These are phyloP conservation scores for Suillus plorans DNA, from an alignment of 768 basidiomycete species.

Conservation along the genomic window DNA sequence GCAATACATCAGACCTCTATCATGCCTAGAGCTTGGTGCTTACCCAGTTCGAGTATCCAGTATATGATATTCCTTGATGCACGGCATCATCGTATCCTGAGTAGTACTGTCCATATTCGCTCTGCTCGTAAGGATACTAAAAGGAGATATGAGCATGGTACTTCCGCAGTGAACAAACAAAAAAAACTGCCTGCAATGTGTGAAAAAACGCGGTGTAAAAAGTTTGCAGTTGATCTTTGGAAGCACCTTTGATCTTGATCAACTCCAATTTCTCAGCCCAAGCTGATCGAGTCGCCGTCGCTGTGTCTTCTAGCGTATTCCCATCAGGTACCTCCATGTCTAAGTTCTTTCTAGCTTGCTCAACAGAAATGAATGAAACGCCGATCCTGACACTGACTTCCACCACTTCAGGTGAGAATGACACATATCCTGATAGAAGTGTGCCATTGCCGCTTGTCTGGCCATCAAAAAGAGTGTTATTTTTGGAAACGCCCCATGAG, in stretches of 20 bases:
- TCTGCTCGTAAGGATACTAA: slow-evolving; percentile 77
- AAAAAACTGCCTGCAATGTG: slow-evolving; percentile 49
- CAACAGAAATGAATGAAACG: slow-evolving; percentile 72
- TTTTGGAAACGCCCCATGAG: slow-evolving; percentile 50
- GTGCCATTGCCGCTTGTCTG: slow-evolving; percentile 38
- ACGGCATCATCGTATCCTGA: slow-evolving; percentile 73
- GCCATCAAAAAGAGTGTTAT: slow-evolving; percentile 35
- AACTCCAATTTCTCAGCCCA: slow-evolving; percentile 62
- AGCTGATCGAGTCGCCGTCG: slow-evolving; percentile 41
- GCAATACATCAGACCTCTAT: background rate
- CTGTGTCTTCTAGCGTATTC: slow-evolving; percentile 51
- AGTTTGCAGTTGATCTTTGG: slow-evolving; percentile 42
- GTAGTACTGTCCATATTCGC: slow-evolving; percentile 67
- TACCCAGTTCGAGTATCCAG: slow-evolving; percentile 81
- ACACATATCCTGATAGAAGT: slow-evolving; percentile 50
- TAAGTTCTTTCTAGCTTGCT: slow-evolving; percentile 58
- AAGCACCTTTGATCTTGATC: slow-evolving; percentile 50
- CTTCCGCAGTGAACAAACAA: background rate
- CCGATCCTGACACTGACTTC: slow-evolving; percentile 59
- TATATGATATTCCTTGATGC: slow-evolving; percentile 69
- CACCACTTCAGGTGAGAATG: slow-evolving; percentile 35
- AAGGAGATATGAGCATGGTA: slow-evolving; percentile 9
- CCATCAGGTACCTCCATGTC: slow-evolving; percentile 49
- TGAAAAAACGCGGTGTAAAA: slow-evolving; percentile 68
- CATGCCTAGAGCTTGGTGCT: slow-evolving; percentile 13